Base-by-base conservation (phyloP, 371 early-diverging fungal genomes). In the Mucor sp. region DNA sequence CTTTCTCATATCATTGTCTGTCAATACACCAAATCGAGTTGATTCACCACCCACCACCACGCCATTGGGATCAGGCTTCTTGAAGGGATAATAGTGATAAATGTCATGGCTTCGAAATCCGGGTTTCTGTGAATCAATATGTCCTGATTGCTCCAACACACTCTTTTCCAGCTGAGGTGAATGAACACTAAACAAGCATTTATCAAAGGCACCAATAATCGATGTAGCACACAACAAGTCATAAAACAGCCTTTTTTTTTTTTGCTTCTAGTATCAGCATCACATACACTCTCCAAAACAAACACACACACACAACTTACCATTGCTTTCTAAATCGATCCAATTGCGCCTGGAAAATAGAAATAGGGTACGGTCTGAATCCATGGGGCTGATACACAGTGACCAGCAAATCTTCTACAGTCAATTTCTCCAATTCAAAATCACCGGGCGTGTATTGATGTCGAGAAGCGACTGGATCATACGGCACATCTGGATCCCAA, bases 141-240 rank as follows among this genome's bases (percentile, higher is more conserved):
- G 83, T 3, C 77, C 79, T 6, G 81, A 67, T 60, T 83, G 81
- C 37, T 78, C 78, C 25, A 78, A 67, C 21, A 85, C 80, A 58
- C 81, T 83, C 67, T 82, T 85, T 61, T 83, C 86, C 11, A 85
- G 63, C 74, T 95, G 95, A 7, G 95, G 91, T 23, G 88, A 85
- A 73, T 96, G 95, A 2, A 97, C 90, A 63, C 94, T 94, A 65
- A 98, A 98, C 47, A 97, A 73, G 69, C 97, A 94, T 69, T 95
- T 93, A 69, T 97, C 98, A 71, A 95, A 95, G 72, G 92, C 91
- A 7, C 99, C 99, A 1, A 94, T 93, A 66, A 96, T 90, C 0
- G 92, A 91, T 37, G 94, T 91, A 1, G 98, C 98, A 64, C 92
- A 90, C 33, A 98, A 77, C 28, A 94, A 74, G 68, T 98, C 99